These are phyloP conservation scores for Retiboletus flavoniger DNA, from an alignment of 1,284 basidiomycete species.

Conservation along the genomic window DNA sequence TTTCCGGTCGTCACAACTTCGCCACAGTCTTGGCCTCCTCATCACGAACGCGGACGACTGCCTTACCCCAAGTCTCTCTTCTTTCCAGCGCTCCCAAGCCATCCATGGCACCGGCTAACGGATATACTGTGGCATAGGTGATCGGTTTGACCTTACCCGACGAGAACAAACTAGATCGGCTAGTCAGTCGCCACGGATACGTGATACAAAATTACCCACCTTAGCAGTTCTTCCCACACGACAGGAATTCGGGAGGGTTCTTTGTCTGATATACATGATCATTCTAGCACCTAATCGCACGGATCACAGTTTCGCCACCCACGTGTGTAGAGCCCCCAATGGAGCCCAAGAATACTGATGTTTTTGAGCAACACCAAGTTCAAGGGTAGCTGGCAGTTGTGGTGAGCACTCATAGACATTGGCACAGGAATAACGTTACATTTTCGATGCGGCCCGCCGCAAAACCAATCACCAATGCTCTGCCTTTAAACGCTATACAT, in stretches of 20 bases:
- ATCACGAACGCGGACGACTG: conserved; percentile 64
- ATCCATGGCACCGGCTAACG: conserved; percentile 54
- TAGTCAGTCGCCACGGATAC: conserved; percentile 4
- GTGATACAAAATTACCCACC: conserved; percentile 41
- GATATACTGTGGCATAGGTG: conserved; percentile 70
- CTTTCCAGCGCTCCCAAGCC: conserved; percentile 75
- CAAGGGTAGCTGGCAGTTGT: conserved; percentile 63
- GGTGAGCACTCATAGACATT: conserved; percentile 1
- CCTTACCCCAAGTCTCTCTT: conserved; percentile 94
- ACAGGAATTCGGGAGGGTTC: conserved; percentile 64
- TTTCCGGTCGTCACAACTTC: conserved; percentile 34
- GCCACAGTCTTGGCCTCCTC: conserved; percentile 34
- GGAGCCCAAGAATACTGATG: conserved; percentile 76
- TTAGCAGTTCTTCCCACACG: conserved; percentile 77
- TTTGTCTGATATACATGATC: conserved; percentile 45
- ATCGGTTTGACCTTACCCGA: conserved; percentile 70
- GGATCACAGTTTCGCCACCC: conserved; percentile 29
- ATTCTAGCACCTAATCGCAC: background rate
- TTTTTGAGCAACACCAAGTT: conserved; percentile 90
- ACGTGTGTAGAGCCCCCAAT: conserved; percentile 84
- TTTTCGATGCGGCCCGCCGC: conserved; percentile 89
- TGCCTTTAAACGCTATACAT: conserved; percentile 93
- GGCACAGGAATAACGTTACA: conserved; percentile 39
- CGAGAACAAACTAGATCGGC: conserved; percentile 55
- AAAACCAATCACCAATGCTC: conserved; percentile 90